These are phyloP conservation scores for Brasilioporus rufonigricans DNA, from an alignment of 768 basidiomycete species.

Conservation along the genomic window DNA sequence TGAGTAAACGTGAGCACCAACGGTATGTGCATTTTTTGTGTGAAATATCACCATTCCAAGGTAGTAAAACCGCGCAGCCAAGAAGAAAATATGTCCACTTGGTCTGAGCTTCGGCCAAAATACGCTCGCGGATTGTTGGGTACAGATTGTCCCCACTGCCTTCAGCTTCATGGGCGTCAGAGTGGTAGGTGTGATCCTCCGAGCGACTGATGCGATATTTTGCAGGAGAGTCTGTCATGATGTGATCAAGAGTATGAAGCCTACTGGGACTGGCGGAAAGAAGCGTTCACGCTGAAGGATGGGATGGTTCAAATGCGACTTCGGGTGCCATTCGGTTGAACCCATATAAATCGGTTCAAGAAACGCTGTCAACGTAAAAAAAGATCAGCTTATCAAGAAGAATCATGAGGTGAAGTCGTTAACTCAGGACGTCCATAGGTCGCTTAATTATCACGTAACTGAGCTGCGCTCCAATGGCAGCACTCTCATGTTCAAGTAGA, in stretches of 20 bases:
- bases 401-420: too few relatives aligned
- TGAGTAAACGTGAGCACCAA: neutral
- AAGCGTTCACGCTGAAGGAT: neutral
- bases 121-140: neutral
- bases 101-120: neutral
- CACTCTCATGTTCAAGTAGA: too few relatives aligned
- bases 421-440: too few relatives aligned
- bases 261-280: neutral
- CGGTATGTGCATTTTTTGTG: neutral
- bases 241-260: too few relatives aligned
- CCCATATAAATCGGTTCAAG: neutral
- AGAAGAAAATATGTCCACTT: constrained; percentile 2
- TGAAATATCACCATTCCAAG: neutral
- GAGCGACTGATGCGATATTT: neutral
- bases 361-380: neutral
- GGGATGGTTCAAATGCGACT: neutral
- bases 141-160: neutral
- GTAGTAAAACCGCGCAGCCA: neutral
- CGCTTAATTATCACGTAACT: too few relatives aligned
- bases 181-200: neutral
- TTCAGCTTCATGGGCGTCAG: neutral
- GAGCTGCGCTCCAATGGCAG: too few relatives aligned
- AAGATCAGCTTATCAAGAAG: too few relatives aligned
- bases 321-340: neutral
- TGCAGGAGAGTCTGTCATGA: neutral